Conservation (phyloP, 257 asterid genomes). For the Ehretia macrophylla region DNA sequence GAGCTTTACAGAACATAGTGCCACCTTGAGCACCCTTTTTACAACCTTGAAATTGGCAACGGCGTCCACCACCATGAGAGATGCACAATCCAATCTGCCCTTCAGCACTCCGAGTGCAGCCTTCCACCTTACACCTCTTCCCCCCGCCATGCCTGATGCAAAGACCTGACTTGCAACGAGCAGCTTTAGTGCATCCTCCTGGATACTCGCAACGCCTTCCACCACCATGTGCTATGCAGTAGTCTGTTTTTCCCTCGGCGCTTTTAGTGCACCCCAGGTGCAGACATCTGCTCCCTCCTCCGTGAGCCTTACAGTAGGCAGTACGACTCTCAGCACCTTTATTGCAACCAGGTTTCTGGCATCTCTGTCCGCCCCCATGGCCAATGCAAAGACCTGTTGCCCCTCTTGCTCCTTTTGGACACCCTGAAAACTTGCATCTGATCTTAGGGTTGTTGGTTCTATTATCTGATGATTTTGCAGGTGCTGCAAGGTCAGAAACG, state of each 20-base stretch:
- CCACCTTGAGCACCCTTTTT: slow-evolving; percentile 85
- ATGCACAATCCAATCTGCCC: slow-evolving; percentile 87
- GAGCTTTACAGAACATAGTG: slow-evolving; percentile 80
- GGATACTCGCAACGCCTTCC: slow-evolving; percentile 63
- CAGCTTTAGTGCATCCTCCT: slow-evolving; percentile 77
- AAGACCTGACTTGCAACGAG: slow-evolving; percentile 89
- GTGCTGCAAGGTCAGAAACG: slow-evolving; percentile 48
- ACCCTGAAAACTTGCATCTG: slow-evolving; percentile 61
- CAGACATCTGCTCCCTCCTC: slow-evolving; percentile 80
- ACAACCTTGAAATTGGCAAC: slow-evolving; percentile 58
- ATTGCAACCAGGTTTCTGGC: slow-evolving; percentile 80
- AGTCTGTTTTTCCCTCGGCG: slow-evolving; percentile 83
- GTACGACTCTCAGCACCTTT: slow-evolving; percentile 95
- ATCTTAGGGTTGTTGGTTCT: slow-evolving; percentile 40
- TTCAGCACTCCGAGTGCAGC: slow-evolving; percentile 85
- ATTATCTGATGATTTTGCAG: slow-evolving; percentile 36
- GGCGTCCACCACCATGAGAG: slow-evolving; percentile 92
- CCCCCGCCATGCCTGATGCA: slow-evolving; percentile 96
- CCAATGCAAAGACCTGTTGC: slow-evolving; percentile 84
- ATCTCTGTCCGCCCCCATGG: slow-evolving; percentile 93
- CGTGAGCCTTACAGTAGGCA: slow-evolving; percentile 85
- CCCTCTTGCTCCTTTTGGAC: slow-evolving; percentile 83
- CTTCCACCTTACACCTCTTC: slow-evolving; percentile 78
- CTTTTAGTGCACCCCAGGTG: slow-evolving; percentile 91
- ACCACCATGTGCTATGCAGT: slow-evolving; percentile 89